These are phyloP conservation scores for Datura wrightii DNA, from an alignment of 257 asterid species.

Conservation along the genomic window DNA sequence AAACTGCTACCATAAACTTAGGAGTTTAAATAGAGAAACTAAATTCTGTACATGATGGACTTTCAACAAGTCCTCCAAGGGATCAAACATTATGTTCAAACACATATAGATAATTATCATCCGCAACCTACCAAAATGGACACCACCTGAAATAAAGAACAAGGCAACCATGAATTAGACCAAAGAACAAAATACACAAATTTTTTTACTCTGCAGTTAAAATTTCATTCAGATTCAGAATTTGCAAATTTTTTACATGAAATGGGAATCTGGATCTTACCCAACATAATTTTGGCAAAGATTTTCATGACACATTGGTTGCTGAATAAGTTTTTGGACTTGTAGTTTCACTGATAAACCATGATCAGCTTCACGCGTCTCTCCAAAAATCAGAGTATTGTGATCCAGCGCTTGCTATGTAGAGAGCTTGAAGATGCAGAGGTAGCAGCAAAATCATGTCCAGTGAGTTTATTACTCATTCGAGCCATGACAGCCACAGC, in stretches of 20 bases:
- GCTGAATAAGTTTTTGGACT: conserved; percentile 95
- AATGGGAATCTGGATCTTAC: conserved; percentile 48
- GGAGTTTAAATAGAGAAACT: neutral
- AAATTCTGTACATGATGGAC: conserved; percentile 16
- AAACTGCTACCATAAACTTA: conserved; percentile 25
- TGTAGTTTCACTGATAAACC: conserved; percentile 88
- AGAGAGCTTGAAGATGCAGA: conserved; percentile 62
- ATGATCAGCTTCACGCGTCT: conserved; percentile 86
- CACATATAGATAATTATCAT: conserved; percentile 28
- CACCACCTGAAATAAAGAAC: conserved; percentile 82
- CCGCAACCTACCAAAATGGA: conserved; percentile 80
- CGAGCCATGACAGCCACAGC: conserved; percentile 98
- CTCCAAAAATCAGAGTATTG: conserved; percentile 63
- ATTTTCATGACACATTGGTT: conserved; percentile 89
- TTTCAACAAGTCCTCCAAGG: too few species aligned
- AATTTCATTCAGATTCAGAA: too few species aligned
- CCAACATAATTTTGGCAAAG: conserved; percentile 98
- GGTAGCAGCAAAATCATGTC: conserved; percentile 81
- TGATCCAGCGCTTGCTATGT: conserved; percentile 70
- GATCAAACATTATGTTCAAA: conserved; percentile 28
- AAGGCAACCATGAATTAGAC: neutral
- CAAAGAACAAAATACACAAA: too few species aligned
- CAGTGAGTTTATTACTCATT: conserved; percentile 97
- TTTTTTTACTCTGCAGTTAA: too few species aligned
- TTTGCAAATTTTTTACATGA: too few species aligned